Base-by-base conservation (phyloP, 208 protist species). In the Wallacemonas sp. region DNA sequence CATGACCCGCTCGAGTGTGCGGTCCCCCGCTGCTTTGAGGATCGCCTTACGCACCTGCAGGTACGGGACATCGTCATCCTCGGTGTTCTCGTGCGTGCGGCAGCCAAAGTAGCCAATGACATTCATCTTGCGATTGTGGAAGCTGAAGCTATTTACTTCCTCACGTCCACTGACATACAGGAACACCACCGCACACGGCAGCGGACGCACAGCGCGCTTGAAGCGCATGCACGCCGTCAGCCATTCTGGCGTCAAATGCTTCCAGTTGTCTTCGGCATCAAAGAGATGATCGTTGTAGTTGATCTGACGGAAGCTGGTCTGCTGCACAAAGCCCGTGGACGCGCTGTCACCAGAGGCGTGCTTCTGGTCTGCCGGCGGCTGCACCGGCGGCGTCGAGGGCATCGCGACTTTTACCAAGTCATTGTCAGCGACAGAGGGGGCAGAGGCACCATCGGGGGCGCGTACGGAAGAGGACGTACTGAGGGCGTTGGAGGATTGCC, bases 81-180 rank as follows among this genome's bases (percentile, higher is more conserved):
- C 22, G 41, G 66, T 55, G 45, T 72, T 54, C 41, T 88, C 79
- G 41, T 70, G 62, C 30, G 68, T 71, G 50, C 78, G 73, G 45
- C 73, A 80, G 15, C 78, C 76, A 53, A 91, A 82, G 69, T 78
- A 85, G 21, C 85, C 85, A 60, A 91, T 91, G 36, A 91, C 75
- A 63, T 91, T 91, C 26, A 87, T 77, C 32, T 73, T 69, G 30
- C 78, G 67, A 27, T 79, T 79, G 19, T 60, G 71, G 46, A 91
- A 88, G 44, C 57, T 55, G 59, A 91, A 88, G 53, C 85, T 84
- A 60, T 91, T 82, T 24, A 73, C 57, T 48, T 77, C 81, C 29
- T 86, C 81, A 12, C 76, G 70, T 21, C 68, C 68, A 48, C 78
- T 83, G 15, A 84, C 65, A 42, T 88, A 91, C 15, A 91, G 76